Conservation (phyloP, 202 grass and related monocot species). For the Cymbopogon flexuosus region DNA sequence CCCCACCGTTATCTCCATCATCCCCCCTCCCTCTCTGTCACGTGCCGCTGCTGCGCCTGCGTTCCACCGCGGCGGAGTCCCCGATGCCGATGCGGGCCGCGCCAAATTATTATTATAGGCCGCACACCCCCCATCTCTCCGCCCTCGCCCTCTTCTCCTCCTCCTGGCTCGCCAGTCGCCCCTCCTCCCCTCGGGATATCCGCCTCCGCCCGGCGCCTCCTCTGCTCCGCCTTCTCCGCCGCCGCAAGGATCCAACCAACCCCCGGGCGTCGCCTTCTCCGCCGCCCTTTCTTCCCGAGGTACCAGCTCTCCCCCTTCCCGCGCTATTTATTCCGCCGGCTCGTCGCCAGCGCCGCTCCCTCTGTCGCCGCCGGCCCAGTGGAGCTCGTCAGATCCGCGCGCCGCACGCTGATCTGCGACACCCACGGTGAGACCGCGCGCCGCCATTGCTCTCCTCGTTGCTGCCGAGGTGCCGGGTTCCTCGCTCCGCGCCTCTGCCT, state of each 20-base stretch:
- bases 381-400: conserved; percentile 31
- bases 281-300: background rate
- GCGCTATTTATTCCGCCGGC: background rate
- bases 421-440: conserved; percentile 21
- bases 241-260: conserved; percentile 39
- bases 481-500: background rate
- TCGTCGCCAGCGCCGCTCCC: conserved; percentile 1
- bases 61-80: conserved; percentile 34
- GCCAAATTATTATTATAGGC: conserved; percentile 43
- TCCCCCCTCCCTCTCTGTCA: background rate
- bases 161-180: background rate
- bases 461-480: background rate
- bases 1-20: background rate
- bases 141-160: background rate
- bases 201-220: conserved; percentile 25
- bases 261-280: conserved; percentile 21
- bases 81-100: conserved; percentile 31
- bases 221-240: background rate
- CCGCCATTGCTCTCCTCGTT: background rate
- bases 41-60: background rate
- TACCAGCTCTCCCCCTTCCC: background rate
- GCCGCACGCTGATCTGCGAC: conserved; percentile 17
- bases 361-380: conserved; percentile 10
- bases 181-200: conserved; percentile 42
- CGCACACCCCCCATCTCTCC: conserved; percentile 32